phyloP scores from a whole-genome alignment of 306 rosid species.

The Pterocarpus santalinus region DNA sequence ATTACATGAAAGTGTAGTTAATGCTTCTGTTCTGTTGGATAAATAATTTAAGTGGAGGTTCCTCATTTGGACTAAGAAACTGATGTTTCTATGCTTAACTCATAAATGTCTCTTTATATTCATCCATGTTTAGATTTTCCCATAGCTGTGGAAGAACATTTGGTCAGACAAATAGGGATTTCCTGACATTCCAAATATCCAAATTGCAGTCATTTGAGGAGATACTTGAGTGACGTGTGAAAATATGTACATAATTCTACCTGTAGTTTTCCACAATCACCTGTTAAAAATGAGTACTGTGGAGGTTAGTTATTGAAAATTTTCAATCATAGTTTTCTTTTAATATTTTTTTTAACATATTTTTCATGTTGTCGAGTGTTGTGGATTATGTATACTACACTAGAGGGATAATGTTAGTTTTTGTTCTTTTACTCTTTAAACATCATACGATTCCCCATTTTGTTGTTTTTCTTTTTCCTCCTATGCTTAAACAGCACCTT shows the following conservation, averaged over 20 bases:
- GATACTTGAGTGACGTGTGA: not conserved
- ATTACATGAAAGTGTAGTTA: not conserved
- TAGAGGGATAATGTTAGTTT: not conserved
- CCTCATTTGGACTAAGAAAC: not conserved
- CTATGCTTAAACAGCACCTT: conserved; percentile 21
- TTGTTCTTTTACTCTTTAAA: conserved; percentile 3
- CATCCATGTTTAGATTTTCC: conserved; percentile 2
- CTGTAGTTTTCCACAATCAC: conserved; percentile 4
- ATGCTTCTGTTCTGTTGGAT: conserved; percentile 13
- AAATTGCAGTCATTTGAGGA: conserved; percentile 7
- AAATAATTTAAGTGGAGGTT: not conserved
- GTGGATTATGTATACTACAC: not conserved
- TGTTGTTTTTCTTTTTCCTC: conserved; percentile 6
- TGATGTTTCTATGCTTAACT: conserved; percentile 6
- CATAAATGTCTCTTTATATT: not conserved
- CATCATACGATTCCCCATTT: not conserved
- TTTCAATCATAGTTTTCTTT: not conserved
- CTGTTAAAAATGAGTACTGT: not conserved
- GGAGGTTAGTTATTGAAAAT: not conserved
- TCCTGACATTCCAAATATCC: conserved; percentile 10
- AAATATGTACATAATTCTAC: not conserved
- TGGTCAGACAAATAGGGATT: conserved; percentile 22
- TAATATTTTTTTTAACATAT: not conserved
- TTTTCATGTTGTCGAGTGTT: not conserved
- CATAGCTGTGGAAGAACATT: not conserved